Evolutionary conservation across 2,329 filamentous ascomycete genomes (phyloP), one percentile per base, ranked within the genome.

Genomic region (Pseudopyricularia cyperi): DNA sequence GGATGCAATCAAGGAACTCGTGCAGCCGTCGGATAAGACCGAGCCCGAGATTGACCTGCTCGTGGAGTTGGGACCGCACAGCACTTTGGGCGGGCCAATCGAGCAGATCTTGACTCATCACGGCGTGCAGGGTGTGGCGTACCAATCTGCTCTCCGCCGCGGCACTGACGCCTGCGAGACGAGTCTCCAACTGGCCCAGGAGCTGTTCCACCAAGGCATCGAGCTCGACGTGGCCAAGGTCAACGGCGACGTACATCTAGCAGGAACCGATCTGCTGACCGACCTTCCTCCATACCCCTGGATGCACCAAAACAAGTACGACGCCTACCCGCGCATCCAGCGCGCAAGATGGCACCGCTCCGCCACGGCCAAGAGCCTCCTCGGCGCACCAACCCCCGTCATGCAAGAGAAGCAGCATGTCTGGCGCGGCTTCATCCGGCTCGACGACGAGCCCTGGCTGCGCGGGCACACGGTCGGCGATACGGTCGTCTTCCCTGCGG

Each of bases 261-360:
- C n/a, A n/a, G n/a, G n/a, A n/a, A 34, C 55, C 15, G 7, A 19
- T 7, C 39, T 71, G 3, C 55, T 73, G 3, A 63, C 64, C 1
- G 71, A 75, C 55, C 62, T 76, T 24, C 65, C 68, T 1, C 63
- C 67, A 3, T 76, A 75, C 52, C 59, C 68, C 2, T 75, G 69
- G 66, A 66, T 71, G 39, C 65, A 71, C 55, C 62, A 67, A 2
- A 66, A 63, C 24, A 62, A 63, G 52, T 19, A 22, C 14, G 28
- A 24, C 8, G 33, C 33, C 4, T 12, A 9, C 4, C 15, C 54
- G 7, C 52, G 54, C 7, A 19, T 17, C 8, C 55, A 54, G 11
- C 37, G 50, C 33, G 37, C 30, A 6, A 17, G 17, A 14, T 32
- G 32, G 3, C 51, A 6, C 8, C 12, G 9, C 5, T n/a, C 39